These are phyloP conservation scores for Candida boleticola DNA, from an alignment of 805 yeast species.

Conservation along the genomic window DNA sequence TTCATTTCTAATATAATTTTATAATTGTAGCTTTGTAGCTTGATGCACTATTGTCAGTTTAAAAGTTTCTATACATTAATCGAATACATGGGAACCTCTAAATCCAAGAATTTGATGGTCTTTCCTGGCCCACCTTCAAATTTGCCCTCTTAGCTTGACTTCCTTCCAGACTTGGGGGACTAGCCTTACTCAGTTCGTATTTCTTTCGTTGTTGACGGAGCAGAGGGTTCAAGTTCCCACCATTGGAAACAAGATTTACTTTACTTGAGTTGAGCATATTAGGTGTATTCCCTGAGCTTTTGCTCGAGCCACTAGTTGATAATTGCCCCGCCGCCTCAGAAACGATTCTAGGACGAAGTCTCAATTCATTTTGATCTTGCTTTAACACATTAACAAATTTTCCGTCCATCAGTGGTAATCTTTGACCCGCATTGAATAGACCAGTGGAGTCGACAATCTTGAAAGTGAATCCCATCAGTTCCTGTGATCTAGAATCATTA, in stretches of 20 bases:
- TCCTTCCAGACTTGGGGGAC: slow-evolving; percentile 17
- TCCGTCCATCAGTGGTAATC: slow-evolving; percentile 11
- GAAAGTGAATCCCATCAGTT: slow-evolving; percentile 53
- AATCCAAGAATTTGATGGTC: slow-evolving; percentile 26
- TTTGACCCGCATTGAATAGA: slow-evolving; percentile 50
- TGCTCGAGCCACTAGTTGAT: not conserved
- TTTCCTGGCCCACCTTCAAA: slow-evolving; percentile 23
- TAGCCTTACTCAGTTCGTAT: slow-evolving; percentile 15
- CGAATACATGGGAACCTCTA: not conserved
- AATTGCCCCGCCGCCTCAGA: slow-evolving; percentile 11
- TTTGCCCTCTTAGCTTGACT: slow-evolving; percentile 23
- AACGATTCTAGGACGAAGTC: slow-evolving; percentile 24
- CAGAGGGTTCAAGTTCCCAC: slow-evolving; percentile 29
- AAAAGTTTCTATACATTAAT: no score
- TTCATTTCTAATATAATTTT: not conserved
- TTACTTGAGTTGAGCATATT: not conserved
- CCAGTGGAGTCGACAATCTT: slow-evolving; percentile 62
- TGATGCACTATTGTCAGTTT: not conserved
- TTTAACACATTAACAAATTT: slow-evolving; percentile 20
- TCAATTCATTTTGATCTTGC: slow-evolving; percentile 27
- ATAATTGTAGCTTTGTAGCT: not conserved
- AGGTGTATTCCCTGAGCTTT: not conserved
- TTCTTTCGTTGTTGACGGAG: slow-evolving; percentile 27
- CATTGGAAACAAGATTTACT: slow-evolving; percentile 8
- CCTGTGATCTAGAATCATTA: slow-evolving; percentile 53